A percentile compares a stretch with the other conserved stretches of the same genome.
These are phyloP conservation scores for Triticum aestivum DNA, from an alignment of 176 grass and related monocot genomes.

Conservation along the genomic window IWGSC_CS_RefSeq_v2.1 NC_057803.1:65466578-65467077, in stretches of 20 bases:
- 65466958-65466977: background rate
- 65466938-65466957: background rate
- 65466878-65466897: background rate
- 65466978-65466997: too few relatives aligned
- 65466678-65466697: constrained; percentile 32
- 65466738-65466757: constrained; percentile 20
- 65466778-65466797: constrained; percentile 23
- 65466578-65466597: constrained; percentile 61
- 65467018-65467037: too few relatives aligned
- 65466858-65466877: background rate
- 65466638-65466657: constrained; percentile 17
- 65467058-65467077: too few relatives aligned
- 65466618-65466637: constrained; percentile 37
- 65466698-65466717: constrained; percentile 26
- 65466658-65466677: background rate
- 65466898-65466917: background rate
- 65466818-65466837: constrained; percentile 43
- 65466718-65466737: constrained; percentile 25
- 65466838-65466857: constrained; percentile 16
- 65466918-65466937: background rate
- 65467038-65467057: too few relatives aligned
- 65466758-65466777: background rate
- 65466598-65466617: constrained; percentile 36
- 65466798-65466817: constrained; percentile 46
- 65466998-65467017: too few relatives aligned